A percentile compares a stretch with the other conserved stretches of the same genome.
Evolutionary conservation across 2,329 filamentous ascomycete species (phyloP).

Genomic region (Colletotrichum cordylinicola): DNA sequence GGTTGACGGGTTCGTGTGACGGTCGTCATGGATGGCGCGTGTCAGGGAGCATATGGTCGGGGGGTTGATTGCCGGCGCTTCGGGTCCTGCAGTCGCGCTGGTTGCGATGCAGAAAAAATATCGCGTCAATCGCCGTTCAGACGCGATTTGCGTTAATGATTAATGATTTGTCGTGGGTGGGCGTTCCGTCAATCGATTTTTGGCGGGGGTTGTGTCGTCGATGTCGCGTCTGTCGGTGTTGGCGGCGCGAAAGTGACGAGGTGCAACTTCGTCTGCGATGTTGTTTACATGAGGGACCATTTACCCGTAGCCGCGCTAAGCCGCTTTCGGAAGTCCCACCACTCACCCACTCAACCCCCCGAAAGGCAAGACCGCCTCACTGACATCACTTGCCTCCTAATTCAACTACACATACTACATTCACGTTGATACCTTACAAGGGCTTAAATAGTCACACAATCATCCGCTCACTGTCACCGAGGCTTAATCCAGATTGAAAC

Average conservation of each 20-base stretch:
- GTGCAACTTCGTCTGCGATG: slow-evolving; percentile 8
- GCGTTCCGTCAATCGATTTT: neutral
- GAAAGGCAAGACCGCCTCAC: slow-evolving; percentile 6
- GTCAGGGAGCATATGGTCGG: slow-evolving; percentile 14
- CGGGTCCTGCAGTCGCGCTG: slow-evolving; percentile 1
- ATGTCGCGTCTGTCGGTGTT: slow-evolving; percentile 13
- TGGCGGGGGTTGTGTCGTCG: slow-evolving; percentile 3
- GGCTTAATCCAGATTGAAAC: neutral
- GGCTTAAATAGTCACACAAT: rapidly evolving
- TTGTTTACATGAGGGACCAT: slow-evolving; percentile 26
- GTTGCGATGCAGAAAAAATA: neutral
- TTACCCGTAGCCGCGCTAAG: slow-evolving; percentile 24
- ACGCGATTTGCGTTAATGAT: neutral
- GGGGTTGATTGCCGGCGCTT: neutral
- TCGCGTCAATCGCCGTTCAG: slow-evolving; percentile 15
- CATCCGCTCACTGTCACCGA: rapidly evolving
- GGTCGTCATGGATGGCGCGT: slow-evolving; percentile 71
- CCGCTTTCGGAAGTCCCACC: slow-evolving; percentile 22
- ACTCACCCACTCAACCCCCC: slow-evolving; percentile 21
- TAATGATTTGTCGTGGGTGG: neutral
- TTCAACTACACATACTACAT: neutral
- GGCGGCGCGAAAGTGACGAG: slow-evolving; percentile 2
- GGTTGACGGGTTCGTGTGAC: slow-evolving; percentile 68
- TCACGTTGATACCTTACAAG: neutral
- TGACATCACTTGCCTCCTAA: neutral